phyloP scores from a whole-genome alignment of 345 rosid genomes.

The Melaleuca alternifolia region DNA sequence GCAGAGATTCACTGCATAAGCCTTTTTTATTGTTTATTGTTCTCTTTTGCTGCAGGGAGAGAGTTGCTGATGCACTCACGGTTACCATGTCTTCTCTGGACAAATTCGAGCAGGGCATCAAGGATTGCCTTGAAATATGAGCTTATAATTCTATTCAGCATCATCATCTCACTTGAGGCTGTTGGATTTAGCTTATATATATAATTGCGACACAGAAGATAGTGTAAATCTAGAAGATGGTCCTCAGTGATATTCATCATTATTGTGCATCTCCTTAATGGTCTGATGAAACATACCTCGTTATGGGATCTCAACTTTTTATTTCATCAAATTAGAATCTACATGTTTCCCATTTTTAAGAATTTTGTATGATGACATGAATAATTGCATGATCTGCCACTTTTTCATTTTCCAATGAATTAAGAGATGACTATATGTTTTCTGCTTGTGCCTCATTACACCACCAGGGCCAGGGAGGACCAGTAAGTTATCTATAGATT shows the following conservation, averaged over 20 bases:
- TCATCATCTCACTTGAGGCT: neutral
- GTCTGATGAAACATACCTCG: neutral
- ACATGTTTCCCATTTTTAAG: neutral
- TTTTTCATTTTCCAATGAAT: neutral
- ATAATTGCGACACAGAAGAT: neutral
- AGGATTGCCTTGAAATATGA: conserved; percentile 52
- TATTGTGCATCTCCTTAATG: neutral
- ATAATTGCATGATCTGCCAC: neutral
- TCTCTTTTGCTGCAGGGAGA: conserved; percentile 24
- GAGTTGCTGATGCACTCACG: conserved; percentile 37
- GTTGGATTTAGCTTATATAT: neutral
- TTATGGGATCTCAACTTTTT: neutral
- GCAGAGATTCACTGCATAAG: neutral
- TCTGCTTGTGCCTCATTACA: neutral
- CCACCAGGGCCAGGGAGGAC: neutral
- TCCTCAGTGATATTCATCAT: neutral
- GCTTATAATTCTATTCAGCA: neutral
- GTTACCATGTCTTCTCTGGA: conserved; percentile 41
- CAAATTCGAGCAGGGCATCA: conserved; percentile 49
- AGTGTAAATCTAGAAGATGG: neutral
- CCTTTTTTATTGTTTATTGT: neutral
- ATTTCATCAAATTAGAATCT: neutral
- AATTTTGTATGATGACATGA: neutral
- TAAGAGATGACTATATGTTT: neutral
- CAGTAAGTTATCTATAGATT: neutral